These are phyloP conservation scores for Kwoniella mangroviensis DNA, from an alignment of 768 basidiomycete genomes.

Conservation along the genomic window DNA sequence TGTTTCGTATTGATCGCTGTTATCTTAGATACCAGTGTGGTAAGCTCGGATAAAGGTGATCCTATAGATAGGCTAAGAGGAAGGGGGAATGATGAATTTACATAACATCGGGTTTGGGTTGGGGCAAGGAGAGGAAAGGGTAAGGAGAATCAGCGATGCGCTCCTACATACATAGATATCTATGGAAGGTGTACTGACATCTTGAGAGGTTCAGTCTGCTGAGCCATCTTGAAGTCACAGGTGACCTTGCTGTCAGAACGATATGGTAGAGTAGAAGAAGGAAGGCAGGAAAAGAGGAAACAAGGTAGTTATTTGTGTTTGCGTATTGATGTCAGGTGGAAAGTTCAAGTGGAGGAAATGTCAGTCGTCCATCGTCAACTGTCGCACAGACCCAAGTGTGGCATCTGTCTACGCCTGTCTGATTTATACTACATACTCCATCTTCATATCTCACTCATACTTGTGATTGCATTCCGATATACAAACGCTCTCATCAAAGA, in stretches of 20 bases:
- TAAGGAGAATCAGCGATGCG: not conserved
- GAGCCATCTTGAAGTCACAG: slow-evolving; percentile 24
- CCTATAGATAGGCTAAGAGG: slow-evolving; percentile 73
- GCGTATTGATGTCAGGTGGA: not conserved
- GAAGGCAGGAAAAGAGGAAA: not conserved
- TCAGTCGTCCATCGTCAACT: not conserved
- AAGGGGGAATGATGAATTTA: slow-evolving; percentile 30
- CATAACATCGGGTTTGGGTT: not conserved
- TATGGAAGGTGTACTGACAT: slow-evolving; percentile 27
- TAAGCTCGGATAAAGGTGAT: slow-evolving; percentile 74
- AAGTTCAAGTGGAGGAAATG: slow-evolving; percentile 7
- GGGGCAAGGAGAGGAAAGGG: not conserved
- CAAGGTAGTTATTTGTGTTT: too few relatives aligned
- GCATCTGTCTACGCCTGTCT: not conserved
- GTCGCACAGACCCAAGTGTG: not conserved
- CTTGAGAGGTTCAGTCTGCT: slow-evolving; percentile 37
- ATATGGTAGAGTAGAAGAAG: not conserved
- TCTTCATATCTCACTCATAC: not conserved
- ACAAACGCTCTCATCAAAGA: not conserved
- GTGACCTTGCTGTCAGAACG: not conserved
- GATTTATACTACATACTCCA: not conserved
- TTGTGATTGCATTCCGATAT: not conserved
- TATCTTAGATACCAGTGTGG: slow-evolving; percentile 78
- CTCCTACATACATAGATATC: not conserved
- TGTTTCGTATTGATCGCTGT: slow-evolving; percentile 85